Evolutionary conservation across 495 filamentous ascomycete genomes (phyloP), one percentile per base, ranked within the genome.

Genomic region (Antarctomyces pellizariae): DNA sequence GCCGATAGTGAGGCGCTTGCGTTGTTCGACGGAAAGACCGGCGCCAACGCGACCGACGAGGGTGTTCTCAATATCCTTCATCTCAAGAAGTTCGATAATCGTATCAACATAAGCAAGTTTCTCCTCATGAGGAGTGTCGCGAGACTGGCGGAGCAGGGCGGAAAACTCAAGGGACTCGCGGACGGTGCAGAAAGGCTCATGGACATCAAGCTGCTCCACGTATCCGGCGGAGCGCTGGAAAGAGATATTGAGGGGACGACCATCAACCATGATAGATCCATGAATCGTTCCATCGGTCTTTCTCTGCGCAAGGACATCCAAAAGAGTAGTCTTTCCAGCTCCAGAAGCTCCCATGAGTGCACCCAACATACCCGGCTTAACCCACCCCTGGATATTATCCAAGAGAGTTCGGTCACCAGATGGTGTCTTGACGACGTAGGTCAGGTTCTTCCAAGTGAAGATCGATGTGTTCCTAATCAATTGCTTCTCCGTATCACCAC

Each of bases 1-100:
- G 9, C 59, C 72, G 28, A 75, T 73, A 8, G 79, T 91, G 10
- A 90, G 46, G 12, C 78, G 62, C 46, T 90, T 92, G 2, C 79
- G 56, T 44, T 89, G 84, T 41, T 93, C 84, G 18, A 92, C 78
- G 37, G 84, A 86, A 25, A 97, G 58, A 40, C 82, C 83, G 44
- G 84, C 76, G 12, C 77, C 78, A 2, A 73, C 67, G 3, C 49
- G 65, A 42, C 83, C 83, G 28, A 91, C 75, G 22, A 90, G 54
- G 13, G 79, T 76, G 30, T 90, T 73, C n/a, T 77, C 75, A 32
- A 78, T 82, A 26, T 75, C 67, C 37, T 75, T 57, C 80, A 91
- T 86, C 12, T 82, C 75, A 21, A 93, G 56, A 19, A 91, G 61
- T 43, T 72, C 72, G 37, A 93, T 83, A 24, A 93, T 73, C 41